These are phyloP conservation scores for Madurella mycetomatis DNA, from an alignment of 2,329 filamentous ascomycete species.

Conservation along the genomic window DNA sequence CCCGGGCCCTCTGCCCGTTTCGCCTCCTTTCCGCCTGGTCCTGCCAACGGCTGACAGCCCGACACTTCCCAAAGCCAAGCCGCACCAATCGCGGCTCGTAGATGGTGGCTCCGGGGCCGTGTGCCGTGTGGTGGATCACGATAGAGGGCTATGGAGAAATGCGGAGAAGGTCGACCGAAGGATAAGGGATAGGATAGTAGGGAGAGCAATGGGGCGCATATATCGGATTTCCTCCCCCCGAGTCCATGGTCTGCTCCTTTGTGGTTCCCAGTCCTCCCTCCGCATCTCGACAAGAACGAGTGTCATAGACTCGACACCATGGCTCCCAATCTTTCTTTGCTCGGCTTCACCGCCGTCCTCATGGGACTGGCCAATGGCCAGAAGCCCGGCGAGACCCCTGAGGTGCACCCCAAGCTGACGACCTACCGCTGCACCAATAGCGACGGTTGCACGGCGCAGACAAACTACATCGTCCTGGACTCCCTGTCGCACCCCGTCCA, in stretches of 20 bases:
- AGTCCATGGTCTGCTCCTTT: not conserved
- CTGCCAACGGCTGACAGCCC: not conserved
- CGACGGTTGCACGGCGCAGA: conserved; percentile 43
- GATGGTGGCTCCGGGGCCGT: not conserved
- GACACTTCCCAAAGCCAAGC: not conserved
- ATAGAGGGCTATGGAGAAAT: not conserved
- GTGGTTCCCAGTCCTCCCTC: not conserved
- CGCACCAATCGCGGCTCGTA: conserved; percentile 2
- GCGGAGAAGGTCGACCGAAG: conserved; percentile 2
- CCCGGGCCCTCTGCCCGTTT: conserved; percentile 11
- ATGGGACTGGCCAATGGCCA: conserved; percentile 13
- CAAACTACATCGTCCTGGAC: conserved; percentile 50
- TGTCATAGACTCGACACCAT: not conserved
- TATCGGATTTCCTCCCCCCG: not conserved
- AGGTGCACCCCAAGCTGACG: conserved; percentile 46
- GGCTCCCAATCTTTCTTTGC: conserved; percentile 10
- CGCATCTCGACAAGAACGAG: no score
- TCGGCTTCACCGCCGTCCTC: conserved; percentile 12
- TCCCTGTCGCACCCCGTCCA: conserved; percentile 27
- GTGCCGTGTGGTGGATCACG: conserved; percentile 1
- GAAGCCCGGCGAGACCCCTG: conserved; percentile 22
- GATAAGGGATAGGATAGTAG: not conserved
- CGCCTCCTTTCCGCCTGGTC: not conserved
- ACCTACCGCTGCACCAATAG: conserved; percentile 48
- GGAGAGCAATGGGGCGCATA: not conserved